Conservation (phyloP, 2,329 filamentous ascomycete species). For the Pestalotiopsis sp. region DNA sequence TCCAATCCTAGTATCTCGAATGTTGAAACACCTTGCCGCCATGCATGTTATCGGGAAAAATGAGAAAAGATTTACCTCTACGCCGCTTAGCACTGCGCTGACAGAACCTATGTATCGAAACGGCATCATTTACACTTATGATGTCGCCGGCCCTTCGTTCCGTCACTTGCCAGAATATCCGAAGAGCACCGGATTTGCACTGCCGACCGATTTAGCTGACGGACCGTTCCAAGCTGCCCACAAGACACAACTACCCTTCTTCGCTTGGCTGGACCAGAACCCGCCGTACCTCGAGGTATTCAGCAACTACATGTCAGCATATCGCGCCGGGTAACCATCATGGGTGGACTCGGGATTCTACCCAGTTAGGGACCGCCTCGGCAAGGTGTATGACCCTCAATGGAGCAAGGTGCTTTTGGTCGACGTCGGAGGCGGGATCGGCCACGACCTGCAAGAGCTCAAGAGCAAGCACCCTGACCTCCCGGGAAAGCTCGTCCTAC, state of each 20-base stretch:
- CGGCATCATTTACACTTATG: constrained; percentile 34
- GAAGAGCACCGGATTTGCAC: constrained; percentile 28
- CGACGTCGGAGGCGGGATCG: neutral
- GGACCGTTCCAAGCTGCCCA: constrained; percentile 38
- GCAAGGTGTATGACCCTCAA: neutral
- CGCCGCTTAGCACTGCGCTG: constrained; percentile 31
- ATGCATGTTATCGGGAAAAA: constrained; percentile 34
- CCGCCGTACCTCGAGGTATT: constrained; percentile 34
- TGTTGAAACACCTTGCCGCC: constrained; percentile 36
- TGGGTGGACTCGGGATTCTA: constrained; percentile 34
- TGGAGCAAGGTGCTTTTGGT: neutral
- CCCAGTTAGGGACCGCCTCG: constrained; percentile 11
- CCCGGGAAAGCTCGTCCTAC: neutral
- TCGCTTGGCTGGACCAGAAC: constrained; percentile 35
- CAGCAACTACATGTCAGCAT: constrained; percentile 37
- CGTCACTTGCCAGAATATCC: constrained; percentile 33
- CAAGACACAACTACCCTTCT: constrained; percentile 33
- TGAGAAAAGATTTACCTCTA: constrained; percentile 27
- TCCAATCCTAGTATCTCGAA: constrained; percentile 25
- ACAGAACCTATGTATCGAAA: constrained; percentile 35
- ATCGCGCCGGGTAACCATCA: constrained; percentile 35
- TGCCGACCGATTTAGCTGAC: constrained; percentile 25
- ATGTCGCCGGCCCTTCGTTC: constrained; percentile 33
- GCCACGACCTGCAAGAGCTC: neutral
- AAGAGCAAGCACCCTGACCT: neutral